Conservation (phyloP, 2,329 filamentous ascomycete species). For the Fusarium sp. region DNA sequence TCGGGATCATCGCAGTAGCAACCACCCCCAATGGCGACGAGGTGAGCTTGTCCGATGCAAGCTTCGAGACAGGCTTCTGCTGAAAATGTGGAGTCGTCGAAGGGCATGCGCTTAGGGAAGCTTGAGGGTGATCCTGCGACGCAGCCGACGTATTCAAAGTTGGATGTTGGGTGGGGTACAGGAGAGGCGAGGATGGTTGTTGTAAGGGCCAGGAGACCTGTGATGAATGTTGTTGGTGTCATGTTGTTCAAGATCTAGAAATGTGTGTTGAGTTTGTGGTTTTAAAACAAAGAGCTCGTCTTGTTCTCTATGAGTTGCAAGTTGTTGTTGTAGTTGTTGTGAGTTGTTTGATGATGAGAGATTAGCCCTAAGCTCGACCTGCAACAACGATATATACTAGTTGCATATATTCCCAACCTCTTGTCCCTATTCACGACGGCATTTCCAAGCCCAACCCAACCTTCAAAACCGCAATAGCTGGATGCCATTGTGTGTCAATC, state of each 20-base stretch:
- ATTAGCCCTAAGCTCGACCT: not conserved
- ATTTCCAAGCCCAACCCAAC: not conserved
- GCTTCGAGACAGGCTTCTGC: conserved; percentile 18
- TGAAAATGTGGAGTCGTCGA: conserved; percentile 29
- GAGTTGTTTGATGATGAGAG: not conserved
- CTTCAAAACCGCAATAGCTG: not conserved
- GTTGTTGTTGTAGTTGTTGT: not conserved
- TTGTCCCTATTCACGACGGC: not conserved
- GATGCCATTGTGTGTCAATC: not conserved
- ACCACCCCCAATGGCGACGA: conserved; percentile 38
- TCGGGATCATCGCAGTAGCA: conserved; percentile 40
- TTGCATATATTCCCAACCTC: not conserved
- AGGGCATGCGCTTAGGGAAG: conserved; percentile 31
- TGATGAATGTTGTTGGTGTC: conserved; percentile 18
- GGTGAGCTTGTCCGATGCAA: conserved; percentile 22
- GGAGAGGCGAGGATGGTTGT: conserved; percentile 22
- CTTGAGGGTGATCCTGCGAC: conserved; percentile 27
- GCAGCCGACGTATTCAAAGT: conserved; percentile 47
- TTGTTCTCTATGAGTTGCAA: not conserved
- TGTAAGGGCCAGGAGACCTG: conserved; percentile 40
- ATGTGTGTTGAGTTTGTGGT: too few relatives aligned
- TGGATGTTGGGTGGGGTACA: conserved; percentile 16
- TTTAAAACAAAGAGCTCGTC: too few relatives aligned
- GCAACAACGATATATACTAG: not conserved
- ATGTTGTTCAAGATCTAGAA: not conserved